Evolutionary conservation across 495 filamentous ascomycete genomes (phyloP), one percentile per base, ranked within the genome.

Genomic region (Mycothermus thermophilus): DNA sequence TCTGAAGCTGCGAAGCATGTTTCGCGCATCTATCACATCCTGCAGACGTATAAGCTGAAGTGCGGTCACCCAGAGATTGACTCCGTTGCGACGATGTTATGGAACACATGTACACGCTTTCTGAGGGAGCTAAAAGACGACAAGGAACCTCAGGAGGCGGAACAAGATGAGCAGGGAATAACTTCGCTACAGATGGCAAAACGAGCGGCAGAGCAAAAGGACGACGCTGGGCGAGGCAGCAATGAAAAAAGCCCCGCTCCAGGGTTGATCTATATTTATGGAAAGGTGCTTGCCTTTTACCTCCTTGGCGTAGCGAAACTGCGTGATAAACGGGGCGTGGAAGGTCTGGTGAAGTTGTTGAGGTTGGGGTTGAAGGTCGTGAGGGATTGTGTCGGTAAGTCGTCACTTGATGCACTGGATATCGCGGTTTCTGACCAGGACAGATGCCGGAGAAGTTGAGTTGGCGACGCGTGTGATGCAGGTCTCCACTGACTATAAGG

Each of bases 221-320:
- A 1, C 15, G 27, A n/a, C 5, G 9, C 14, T 25, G 31, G 25
- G 27, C 30, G 39, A 25, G 22, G 11, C 6, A 11, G 6, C 11
- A 24, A 12, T 46, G 21, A 41, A 30, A 26, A 43, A 21, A n/a
- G n/a, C n/a, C n/a, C n/a, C n/a, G n/a, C n/a, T n/a, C n/a, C n/a
- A n/a, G n/a, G n/a, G n/a, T n/a, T n/a, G 34, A 34, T 68, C 38
- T 44, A 57, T 16, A 37, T 51, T 6, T 32, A 51, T 55, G 67
- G 71, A 4, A 74, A 77, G 32, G 66, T 74, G 20, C 70, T 90
- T 35, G 75, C 80, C 2, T 85, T 80, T 43, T 58, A 74, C 17
- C 59, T 93, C 40, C 55, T 93, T 25, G 79, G 76, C 19, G 54
- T 67, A 26, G 75, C 74, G 30, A 51, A 42, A 35, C 42, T 52